Evolutionary conservation across 139 green algal species (phyloP).

Genomic region (Chlamydomonas incerta): DNA sequence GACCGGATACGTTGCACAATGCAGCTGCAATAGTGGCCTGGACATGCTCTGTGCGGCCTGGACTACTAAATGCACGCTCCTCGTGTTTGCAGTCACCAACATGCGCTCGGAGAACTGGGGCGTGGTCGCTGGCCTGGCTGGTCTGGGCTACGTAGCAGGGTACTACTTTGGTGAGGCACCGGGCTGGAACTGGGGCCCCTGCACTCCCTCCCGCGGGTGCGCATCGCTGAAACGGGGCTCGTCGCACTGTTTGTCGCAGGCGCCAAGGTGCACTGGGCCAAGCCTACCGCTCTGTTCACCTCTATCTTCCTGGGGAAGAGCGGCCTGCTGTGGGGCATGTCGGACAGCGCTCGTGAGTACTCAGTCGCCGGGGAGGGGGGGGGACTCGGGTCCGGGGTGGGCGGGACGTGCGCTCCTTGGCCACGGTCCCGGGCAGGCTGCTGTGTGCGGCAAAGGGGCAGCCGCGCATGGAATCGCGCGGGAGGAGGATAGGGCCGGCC

Average conservation of each 20-base stretch:
- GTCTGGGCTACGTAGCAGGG: constrained; percentile 38
- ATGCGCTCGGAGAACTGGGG: constrained; percentile 49
- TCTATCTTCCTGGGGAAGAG: constrained; percentile 46
- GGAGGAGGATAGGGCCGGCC: no score
- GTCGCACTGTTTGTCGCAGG: constrained; percentile 10
- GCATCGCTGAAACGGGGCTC: not conserved
- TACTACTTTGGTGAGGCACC: constrained; percentile 47
- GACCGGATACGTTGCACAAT: no score
- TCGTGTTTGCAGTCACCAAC: constrained; percentile 50
- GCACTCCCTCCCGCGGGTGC: no score
- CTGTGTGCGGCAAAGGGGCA: no score
- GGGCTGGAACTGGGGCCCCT: no score
- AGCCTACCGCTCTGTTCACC: constrained; percentile 47
- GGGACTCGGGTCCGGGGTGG: no score
- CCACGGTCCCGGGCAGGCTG: no score
- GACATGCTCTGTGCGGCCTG: not conserved
- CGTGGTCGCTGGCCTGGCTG: constrained; percentile 43
- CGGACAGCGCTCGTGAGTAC: constrained; percentile 51
- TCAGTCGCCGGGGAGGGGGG: not conserved
- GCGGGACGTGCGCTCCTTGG: no score
- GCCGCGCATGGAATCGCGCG: no score
- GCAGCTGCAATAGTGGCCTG: not conserved
- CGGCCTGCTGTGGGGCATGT: constrained; percentile 45
- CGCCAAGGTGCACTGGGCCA: constrained; percentile 51
- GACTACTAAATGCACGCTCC: not conserved